Evolutionary conservation across 2,329 filamentous ascomycete genomes (phyloP).

Genomic region (Colletotrichum spinosum): DNA sequence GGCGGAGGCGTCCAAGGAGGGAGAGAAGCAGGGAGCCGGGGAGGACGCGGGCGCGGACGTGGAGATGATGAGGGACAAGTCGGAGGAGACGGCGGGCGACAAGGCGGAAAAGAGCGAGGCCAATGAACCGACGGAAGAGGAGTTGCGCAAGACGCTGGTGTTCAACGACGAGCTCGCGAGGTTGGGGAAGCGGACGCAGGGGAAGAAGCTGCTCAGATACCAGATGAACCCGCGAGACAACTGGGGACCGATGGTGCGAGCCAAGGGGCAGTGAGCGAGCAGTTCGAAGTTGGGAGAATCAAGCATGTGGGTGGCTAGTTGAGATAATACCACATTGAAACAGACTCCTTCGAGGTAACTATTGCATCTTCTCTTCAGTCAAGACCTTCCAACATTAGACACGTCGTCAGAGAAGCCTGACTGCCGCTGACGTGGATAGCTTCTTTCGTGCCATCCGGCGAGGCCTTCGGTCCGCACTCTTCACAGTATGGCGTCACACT

Average conservation of each 20-base stretch:
- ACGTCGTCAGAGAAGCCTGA: not conserved
- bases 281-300: not conserved
- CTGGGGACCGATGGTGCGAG: conserved; percentile 86
- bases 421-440: not conserved
- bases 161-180: conserved; percentile 85
- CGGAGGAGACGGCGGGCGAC: conserved; percentile 37
- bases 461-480: no score
- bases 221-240: conserved; percentile 91
- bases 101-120: conserved; percentile 47
- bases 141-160: conserved; percentile 68
- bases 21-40: conserved; percentile 35
- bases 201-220: conserved; percentile 82
- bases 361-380: not conserved
- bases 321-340: conserved; percentile 16
- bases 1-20: not conserved
- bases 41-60: conserved; percentile 42
- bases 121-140: conserved; percentile 41
- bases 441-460: no score
- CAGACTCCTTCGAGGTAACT: conserved; percentile 12
- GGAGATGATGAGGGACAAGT: conserved; percentile 46
- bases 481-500: no score
- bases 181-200: conserved; percentile 77
- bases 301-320: not conserved
- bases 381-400: no score
- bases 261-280: conserved; percentile 71